Conservation (phyloP, 306 rosid genomes). For the Quillaja saponaria region DNA sequence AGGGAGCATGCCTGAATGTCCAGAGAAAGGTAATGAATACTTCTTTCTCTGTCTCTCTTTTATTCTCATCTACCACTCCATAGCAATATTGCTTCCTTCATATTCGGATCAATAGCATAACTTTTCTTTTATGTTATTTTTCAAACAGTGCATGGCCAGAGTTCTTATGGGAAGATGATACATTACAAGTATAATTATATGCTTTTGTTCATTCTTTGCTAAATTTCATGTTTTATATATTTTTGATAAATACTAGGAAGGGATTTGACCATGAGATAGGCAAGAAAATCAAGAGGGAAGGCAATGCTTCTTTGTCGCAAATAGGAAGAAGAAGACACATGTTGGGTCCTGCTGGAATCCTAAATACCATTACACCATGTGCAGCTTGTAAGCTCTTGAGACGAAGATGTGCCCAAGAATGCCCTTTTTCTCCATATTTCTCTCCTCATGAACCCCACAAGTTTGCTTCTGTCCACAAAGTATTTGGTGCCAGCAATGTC, state of each 20-base stretch:
- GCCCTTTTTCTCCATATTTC: conserved; percentile 96
- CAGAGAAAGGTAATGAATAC: conserved; percentile 75
- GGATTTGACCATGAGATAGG: conserved; percentile 74
- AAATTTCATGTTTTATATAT: not conserved
- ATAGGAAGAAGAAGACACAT: conserved; percentile 86
- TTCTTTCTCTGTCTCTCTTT: conserved; percentile 20
- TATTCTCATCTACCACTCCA: not conserved
- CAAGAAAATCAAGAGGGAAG: conserved; percentile 80
- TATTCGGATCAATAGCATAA: not conserved
- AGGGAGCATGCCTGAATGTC: conserved; percentile 98
- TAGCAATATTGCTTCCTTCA: conserved; percentile 19
- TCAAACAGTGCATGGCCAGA: conserved; percentile 5
- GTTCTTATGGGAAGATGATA: too few species aligned
- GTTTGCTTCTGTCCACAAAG: conserved; percentile 95
- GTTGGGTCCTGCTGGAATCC: conserved; percentile 84
- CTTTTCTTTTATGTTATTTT: too few species aligned
- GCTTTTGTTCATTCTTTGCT: not conserved
- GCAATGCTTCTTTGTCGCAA: conserved; percentile 51
- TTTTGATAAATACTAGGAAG: conserved; percentile 42
- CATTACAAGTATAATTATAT: too few species aligned
- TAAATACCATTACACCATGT: conserved; percentile 90
- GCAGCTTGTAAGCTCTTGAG: conserved; percentile 95
- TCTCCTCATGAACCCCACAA: conserved; percentile 97
- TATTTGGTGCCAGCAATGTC: conserved; percentile 97
- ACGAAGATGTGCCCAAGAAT: conserved; percentile 93